Base-by-base conservation (phyloP, 2,329 filamentous ascomycete genomes). In the Xylariaceae sp. region DNA sequence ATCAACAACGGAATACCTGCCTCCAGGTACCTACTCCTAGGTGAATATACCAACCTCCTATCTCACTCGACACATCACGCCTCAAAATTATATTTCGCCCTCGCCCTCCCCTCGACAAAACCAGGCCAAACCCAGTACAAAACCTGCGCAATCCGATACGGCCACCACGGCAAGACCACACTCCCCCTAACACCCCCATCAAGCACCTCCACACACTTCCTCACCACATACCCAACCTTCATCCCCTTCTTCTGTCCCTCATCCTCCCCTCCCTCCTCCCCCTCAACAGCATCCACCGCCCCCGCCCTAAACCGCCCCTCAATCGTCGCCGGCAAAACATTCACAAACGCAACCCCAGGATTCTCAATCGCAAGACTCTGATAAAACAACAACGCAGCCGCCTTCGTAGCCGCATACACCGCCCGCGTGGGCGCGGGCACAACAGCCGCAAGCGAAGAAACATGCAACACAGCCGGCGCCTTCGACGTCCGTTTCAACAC, bases 311-410 rank as follows among this genome's bases (percentile, higher is more conserved):
- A 74, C 60, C 70, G 69, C 2, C 72, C 71, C 57, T 73, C 67
- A 53, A 74, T 72, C n/a, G 72, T 74, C 0, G 68, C 67, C 0
- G 72, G 71, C 2, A 74, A 61, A 2, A 73, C 42, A 23, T 68
- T 69, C 0, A 67, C 68, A 59, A 74, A 73, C 10, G 70, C 65
- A 37, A 74, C 68, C 15, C 62, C 51, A 0, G 68, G 69, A 35
- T 73, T 70, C 56, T 74, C 72, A 48, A 74, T 73, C 42, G 72
- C 70, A 8, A 74, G 68, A 4, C 70, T 69, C 55, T 74, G 71
- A 52, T 68, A 73, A 13, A 74, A 61, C 0, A 73, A 65, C 17
- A 74, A 64, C 0, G 71, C 70, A 1, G 72, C 69, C 3, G 71
- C 71, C 59, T 74, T 74, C 13, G 71, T 71, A 3, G 71, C 67